These are phyloP conservation scores for Mortierella sp. DNA, from an alignment of 371 early-diverging fungal species.

Conservation along the genomic window DNA sequence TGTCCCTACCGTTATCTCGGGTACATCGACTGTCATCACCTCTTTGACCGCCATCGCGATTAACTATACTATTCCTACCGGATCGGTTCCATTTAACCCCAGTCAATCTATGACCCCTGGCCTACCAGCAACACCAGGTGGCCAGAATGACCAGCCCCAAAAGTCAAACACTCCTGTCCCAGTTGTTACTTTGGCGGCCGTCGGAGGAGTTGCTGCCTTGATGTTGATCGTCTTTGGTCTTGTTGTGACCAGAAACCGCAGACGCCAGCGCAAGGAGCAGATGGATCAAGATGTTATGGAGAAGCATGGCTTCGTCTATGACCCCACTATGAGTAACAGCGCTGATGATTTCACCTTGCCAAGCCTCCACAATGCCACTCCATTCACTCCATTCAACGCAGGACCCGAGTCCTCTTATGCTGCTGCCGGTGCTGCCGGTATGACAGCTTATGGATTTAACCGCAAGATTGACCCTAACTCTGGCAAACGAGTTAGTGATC, in stretches of 20 bases:
- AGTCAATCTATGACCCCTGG: slow-evolving; percentile 21
- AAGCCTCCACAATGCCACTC: slow-evolving; percentile 14
- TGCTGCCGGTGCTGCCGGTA: slow-evolving; percentile 13
- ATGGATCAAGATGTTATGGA: slow-evolving; percentile 7
- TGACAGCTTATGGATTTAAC: neutral
- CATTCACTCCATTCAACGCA: neutral
- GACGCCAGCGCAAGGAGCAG: slow-evolving; percentile 27
- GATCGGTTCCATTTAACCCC: slow-evolving; percentile 4
- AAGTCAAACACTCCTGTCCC: slow-evolving; percentile 32
- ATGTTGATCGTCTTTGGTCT: slow-evolving; percentile 56
- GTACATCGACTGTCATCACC: neutral
- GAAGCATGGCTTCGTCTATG: slow-evolving; percentile 2
- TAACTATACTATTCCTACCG: neutral
- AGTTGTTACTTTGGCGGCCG: slow-evolving; percentile 34
- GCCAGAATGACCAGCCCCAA: neutral
- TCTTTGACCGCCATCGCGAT: neutral
- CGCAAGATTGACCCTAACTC: neutral
- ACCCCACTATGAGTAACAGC: slow-evolving; percentile 6
- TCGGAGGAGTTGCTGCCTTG: slow-evolving; percentile 44
- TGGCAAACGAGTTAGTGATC: slow-evolving; percentile 7
- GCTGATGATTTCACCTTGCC: slow-evolving; percentile 19
- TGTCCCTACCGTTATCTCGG: neutral
- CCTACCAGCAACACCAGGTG: slow-evolving; percentile 15
- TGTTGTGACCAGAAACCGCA: slow-evolving; percentile 44
- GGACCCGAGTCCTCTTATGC: no score